Percentiles rank a stretch among this genome's conserved stretches.
Evolutionary conservation across 345 rosid genomes (phyloP).

Genomic region (Aquilaria malaccensis): DNA sequence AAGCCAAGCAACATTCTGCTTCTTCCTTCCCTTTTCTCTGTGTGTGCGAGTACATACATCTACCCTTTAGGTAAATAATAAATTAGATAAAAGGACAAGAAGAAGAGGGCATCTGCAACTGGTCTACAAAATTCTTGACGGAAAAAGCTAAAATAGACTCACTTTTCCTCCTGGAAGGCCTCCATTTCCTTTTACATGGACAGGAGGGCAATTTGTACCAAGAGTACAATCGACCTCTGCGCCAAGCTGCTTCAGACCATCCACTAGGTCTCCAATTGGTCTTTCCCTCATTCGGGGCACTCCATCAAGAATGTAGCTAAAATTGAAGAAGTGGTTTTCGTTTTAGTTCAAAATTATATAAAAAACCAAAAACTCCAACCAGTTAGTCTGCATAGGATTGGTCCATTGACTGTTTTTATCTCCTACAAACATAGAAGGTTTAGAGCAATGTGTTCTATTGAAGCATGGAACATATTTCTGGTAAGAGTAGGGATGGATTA

Average conservation of each 20-base stretch:
- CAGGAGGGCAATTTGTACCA: constrained; percentile 89
- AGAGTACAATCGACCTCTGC: constrained; percentile 68
- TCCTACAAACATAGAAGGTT: no score
- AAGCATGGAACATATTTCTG: no score
- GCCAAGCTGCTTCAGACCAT: constrained; percentile 91
- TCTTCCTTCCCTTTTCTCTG: no score
- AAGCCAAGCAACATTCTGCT: background rate
- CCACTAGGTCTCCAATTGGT: constrained; percentile 85
- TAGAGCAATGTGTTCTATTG: no score
- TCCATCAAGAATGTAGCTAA: constrained; percentile 89
- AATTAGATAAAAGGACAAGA: no score
- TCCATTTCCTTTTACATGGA: constrained; percentile 66
- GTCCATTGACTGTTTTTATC: no score
- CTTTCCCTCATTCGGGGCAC: constrained; percentile 97
- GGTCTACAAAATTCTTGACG: background rate
- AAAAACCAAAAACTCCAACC: constrained; percentile 4
- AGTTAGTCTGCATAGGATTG: background rate
- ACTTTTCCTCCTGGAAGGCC: constrained; percentile 99
- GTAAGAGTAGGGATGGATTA: no score
- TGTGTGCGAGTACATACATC: background rate
- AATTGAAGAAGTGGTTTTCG: background rate
- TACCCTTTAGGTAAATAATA: no score
- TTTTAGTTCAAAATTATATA: background rate
- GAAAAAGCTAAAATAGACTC: constrained; percentile 8
- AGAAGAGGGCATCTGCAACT: background rate